These are phyloP conservation scores for Ananas comosus DNA, from an alignment of 176 grass and related monocot species.

Conservation along the genomic window DNA sequence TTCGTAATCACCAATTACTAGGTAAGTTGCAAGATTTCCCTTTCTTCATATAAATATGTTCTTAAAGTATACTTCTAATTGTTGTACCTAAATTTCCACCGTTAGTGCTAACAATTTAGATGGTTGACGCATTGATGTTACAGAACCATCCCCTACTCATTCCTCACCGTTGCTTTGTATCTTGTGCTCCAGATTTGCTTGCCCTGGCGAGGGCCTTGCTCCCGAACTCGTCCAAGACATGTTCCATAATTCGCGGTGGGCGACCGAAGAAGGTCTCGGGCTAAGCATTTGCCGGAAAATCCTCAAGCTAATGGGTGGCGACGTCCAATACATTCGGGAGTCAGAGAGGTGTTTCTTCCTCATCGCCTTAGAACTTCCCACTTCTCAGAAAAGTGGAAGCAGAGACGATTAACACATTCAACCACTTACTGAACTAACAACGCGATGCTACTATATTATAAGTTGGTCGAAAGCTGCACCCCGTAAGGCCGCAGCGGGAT, in stretches of 20 bases:
- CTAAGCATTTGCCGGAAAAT: slow-evolving; percentile 74
- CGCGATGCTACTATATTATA: neutral
- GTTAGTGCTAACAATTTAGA: too few relatives aligned
- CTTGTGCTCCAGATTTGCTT: slow-evolving; percentile 51
- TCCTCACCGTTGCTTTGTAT: neutral
- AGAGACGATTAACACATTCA: slow-evolving; percentile 14
- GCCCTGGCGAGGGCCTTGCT: slow-evolving; percentile 85
- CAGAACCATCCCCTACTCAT: too few relatives aligned
- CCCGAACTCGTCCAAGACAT: slow-evolving; percentile 86
- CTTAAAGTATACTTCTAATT: too few relatives aligned
- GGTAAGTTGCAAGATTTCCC: neutral
- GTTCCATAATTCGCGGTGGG: slow-evolving; percentile 80
- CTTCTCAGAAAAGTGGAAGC: slow-evolving; percentile 27
- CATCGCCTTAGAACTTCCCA: slow-evolving; percentile 62
- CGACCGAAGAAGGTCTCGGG: slow-evolving; percentile 69
- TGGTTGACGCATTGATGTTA: too few relatives aligned
- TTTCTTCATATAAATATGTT: neutral
- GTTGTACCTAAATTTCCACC: too few relatives aligned
- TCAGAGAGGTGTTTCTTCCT: slow-evolving; percentile 89
- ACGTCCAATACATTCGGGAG: slow-evolving; percentile 92
- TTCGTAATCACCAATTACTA: too few relatives aligned
- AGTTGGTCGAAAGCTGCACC: neutral
- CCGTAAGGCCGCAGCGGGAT: neutral
- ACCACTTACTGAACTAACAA: neutral
- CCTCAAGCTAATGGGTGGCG: slow-evolving; percentile 81